phyloP scores from a whole-genome alignment of 2,329 filamentous ascomycete species.

The Neodidymelliopsis sp. region DNA sequence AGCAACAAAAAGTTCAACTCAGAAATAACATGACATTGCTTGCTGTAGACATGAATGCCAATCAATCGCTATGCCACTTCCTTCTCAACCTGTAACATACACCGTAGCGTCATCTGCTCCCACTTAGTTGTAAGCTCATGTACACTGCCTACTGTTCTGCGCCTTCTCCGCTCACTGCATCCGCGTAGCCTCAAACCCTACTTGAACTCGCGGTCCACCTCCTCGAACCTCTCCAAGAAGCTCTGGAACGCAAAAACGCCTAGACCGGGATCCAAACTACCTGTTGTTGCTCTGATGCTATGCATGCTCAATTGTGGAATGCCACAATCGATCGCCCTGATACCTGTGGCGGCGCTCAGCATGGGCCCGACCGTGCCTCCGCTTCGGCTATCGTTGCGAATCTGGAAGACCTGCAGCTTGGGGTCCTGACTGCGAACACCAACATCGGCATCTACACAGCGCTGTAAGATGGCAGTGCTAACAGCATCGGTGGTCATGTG shows the following conservation, averaged over 20 bases:
- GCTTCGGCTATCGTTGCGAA: slow-evolving; percentile 86
- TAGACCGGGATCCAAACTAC: slow-evolving; percentile 82
- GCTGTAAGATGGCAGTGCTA: slow-evolving; percentile 79
- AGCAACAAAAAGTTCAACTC: too few relatives aligned
- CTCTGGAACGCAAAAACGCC: slow-evolving; percentile 89
- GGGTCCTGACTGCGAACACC: slow-evolving; percentile 56
- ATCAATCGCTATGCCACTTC: too few relatives aligned
- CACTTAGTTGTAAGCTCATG: neutral
- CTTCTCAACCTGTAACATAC: neutral
- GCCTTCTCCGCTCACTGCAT: neutral
- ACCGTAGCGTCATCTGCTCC: slow-evolving; percentile 1
- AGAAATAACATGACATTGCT: too few relatives aligned
- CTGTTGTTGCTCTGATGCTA: slow-evolving; percentile 86
- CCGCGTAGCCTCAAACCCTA: slow-evolving; percentile 4
- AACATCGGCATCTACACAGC: slow-evolving; percentile 70
- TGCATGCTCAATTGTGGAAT: slow-evolving; percentile 96
- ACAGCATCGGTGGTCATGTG: slow-evolving; percentile 96
- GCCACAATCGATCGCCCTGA: slow-evolving; percentile 84
- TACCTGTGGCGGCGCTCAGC: slow-evolving; percentile 80
- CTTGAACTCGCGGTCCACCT: slow-evolving; percentile 80
- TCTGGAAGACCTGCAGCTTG: slow-evolving; percentile 88
- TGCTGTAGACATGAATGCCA: too few relatives aligned
- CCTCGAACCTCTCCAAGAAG: slow-evolving; percentile 86
- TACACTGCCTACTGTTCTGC: neutral
- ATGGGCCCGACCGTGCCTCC: slow-evolving; percentile 97